Evolutionary conservation across 2,329 filamentous ascomycete species (phyloP).

Genomic region (Pestalotiopsis sp.): DNA sequence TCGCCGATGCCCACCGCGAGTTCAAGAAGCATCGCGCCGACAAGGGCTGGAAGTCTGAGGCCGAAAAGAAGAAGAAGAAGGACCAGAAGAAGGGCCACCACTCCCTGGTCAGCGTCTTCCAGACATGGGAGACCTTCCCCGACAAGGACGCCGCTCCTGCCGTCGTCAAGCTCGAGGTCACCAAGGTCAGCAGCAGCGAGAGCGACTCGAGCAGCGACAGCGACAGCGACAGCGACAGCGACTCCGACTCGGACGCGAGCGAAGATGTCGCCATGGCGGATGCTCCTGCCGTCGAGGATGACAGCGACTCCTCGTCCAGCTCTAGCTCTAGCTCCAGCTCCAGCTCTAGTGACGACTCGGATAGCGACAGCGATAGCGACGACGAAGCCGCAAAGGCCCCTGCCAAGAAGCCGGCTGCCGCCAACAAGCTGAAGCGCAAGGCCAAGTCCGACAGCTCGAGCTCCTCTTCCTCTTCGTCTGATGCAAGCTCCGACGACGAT

Average conservation of each 20-base stretch:
- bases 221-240: constrained; percentile 19
- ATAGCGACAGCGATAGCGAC: constrained; percentile 31
- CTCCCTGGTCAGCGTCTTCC: constrained; percentile 51
- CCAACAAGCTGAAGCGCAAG: constrained; percentile 56
- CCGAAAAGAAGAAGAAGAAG: constrained; percentile 19
- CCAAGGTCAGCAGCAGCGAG: constrained; percentile 27
- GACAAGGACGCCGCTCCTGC: constrained; percentile 29
- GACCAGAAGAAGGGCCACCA: constrained; percentile 32
- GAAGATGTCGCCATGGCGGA: constrained; percentile 51
- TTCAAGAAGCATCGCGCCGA: constrained; percentile 63
- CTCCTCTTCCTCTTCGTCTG: constrained; percentile 30
- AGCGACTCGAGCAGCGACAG: constrained; percentile 13
- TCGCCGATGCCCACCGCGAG: constrained; percentile 58
- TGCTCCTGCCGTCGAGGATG: constrained; percentile 29
- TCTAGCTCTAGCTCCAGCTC: constrained; percentile 33
- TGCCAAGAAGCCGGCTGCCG: constrained; percentile 23
- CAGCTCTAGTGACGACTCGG: constrained; percentile 33
- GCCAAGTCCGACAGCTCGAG: constrained; percentile 42
- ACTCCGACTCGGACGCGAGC: constrained; percentile 32
- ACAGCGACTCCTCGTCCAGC: constrained; percentile 23
- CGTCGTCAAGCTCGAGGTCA: constrained; percentile 24
- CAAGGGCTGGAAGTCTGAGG: constrained; percentile 45
- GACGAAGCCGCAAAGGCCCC: constrained; percentile 20
- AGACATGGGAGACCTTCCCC: constrained; percentile 47
- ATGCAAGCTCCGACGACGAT: constrained; percentile 36